Evolutionary conservation across 306 rosid species (phyloP), one percentile per base, ranked within the genome.

Genomic region (Vigna unguiculata): DNA sequence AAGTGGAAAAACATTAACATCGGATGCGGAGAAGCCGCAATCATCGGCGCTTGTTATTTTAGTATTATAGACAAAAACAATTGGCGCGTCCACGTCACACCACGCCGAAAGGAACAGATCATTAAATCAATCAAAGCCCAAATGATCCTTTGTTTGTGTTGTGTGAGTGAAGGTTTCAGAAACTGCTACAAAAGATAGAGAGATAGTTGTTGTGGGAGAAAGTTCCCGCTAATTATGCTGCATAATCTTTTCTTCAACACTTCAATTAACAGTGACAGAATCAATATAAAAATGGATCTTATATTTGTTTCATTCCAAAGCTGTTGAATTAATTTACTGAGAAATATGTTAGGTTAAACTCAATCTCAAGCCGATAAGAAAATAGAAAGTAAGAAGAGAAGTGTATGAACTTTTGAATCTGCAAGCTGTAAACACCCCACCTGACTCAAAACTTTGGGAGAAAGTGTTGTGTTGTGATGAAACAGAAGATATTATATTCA

Each of bases 11-110:
- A 72, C 86, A 81, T 17, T 65, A 74, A 19, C 67, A 77, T 45
- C 82, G 82, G 87, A 82, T 32, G 83, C 75, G 84, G 30, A 71
- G 59, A 71, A 76, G 82, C 83, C 91, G 93, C 47, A 81, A 83
- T 86, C 66, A 54, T 40, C 91, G 96, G 92, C 85, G 74, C 84
- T 83, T 78, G 80, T 61, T 34, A 61, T 7, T 9, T 16, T 14
- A 4, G 12, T 34, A 13, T 51, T 38, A 48, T 69, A 10, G 59
- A 17, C 46, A 2, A 41, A 17, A 62, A 53, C 43, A 3, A 48
- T 17, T 34, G 57, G 55, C 51, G 68, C 68, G 41, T 72, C 58
- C 69, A 72, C 30, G 45, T 40, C 45, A 40, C 4, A 34, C 43
- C 43, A 48, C 55, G 9, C 30, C 32, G n/a, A 38, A 24, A 9